Evolutionary conservation across 78 protist genomes (phyloP), one percentile per base, ranked within the genome.

Genomic region (Acrasis kona): DNA sequence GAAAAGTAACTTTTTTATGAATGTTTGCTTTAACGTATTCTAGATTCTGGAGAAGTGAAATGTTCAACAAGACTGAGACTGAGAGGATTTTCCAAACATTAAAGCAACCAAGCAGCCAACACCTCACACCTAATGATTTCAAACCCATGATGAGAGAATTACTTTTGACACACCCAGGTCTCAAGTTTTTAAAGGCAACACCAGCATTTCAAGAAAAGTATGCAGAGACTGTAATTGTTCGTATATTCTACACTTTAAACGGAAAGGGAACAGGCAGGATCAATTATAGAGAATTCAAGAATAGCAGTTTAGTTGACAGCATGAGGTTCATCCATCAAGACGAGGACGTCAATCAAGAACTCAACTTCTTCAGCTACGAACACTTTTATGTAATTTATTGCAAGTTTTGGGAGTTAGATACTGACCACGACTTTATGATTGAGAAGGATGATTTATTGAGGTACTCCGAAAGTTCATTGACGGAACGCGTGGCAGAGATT

Each of bases 301-400:
- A 42, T 37, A 58, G 57, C 75, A 31, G 32, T 38, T 86, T 10
- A 92, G 86, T 79, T 78, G 57, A 27, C 89, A 78, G 61, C 40
- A 82, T 1, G 90, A 89, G 9, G 35, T 77, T 68, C 38, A 71
- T n/a, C 6, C 73, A 1, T 30, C 58, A n/a, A 57, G 72, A 64
- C 61, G 57, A 31, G 41, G 2, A 2, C 4, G 5, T 37, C 19
- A 41, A 29, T 6, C 71, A 82, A 83, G 81, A 82, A 64, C 37
- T 71, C 38, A 85, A 83, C 35, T 88, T 80, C 88, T 95, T 92
- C 78, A 73, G 85, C 32, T 95, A 95, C 87, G 94, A 92, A 85
- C 94, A 95, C 76, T 95, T 95, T 72, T 95, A 92, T 80, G 96
- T 95, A 35, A 71, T 92, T 28, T 95, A 95, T 87, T 87, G 93